Evolutionary conservation across 805 yeast species (phyloP).

Genomic region (Candida endomychidarum): DNA sequence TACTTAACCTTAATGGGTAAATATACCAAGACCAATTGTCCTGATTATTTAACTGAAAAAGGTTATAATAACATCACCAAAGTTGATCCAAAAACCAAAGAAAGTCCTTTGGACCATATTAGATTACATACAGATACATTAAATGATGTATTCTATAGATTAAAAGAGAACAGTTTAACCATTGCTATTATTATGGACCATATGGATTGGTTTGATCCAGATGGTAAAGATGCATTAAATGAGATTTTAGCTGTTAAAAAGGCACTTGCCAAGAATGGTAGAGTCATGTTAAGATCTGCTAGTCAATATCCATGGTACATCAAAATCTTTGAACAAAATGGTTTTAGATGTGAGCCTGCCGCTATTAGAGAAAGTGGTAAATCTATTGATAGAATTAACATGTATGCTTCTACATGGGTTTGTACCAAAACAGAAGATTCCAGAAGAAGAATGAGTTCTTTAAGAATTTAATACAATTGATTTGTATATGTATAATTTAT

Average conservation of each 20-base stretch:
- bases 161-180: constrained; percentile 61
- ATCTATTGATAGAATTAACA: constrained; percentile 76
- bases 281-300: constrained; percentile 77
- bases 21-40: constrained; percentile 66
- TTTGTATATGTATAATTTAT: constrained; percentile 7
- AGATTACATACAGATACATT: constrained; percentile 79
- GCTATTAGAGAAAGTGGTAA: constrained; percentile 63
- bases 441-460: constrained; percentile 43
- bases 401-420: constrained; percentile 90
- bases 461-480: constrained; percentile 27
- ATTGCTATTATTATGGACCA: constrained; percentile 87
- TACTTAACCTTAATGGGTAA: constrained; percentile 63
- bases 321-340: constrained; percentile 60
- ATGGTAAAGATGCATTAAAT: constrained; percentile 58
- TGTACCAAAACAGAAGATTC: constrained; percentile 50
- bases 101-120: constrained; percentile 63
- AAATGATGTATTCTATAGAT: constrained; percentile 70
- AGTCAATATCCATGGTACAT: constrained; percentile 78
- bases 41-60: constrained; percentile 64
- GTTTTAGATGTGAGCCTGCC: constrained; percentile 68
- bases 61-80: constrained; percentile 53
- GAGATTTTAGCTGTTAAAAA: constrained; percentile 65
- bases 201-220: constrained; percentile 86
- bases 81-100: constrained; percentile 22
- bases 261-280: constrained; percentile 65